phyloP scores from a whole-genome alignment of 805 yeast genomes.

The Yamadazyma laniorum region DNA sequence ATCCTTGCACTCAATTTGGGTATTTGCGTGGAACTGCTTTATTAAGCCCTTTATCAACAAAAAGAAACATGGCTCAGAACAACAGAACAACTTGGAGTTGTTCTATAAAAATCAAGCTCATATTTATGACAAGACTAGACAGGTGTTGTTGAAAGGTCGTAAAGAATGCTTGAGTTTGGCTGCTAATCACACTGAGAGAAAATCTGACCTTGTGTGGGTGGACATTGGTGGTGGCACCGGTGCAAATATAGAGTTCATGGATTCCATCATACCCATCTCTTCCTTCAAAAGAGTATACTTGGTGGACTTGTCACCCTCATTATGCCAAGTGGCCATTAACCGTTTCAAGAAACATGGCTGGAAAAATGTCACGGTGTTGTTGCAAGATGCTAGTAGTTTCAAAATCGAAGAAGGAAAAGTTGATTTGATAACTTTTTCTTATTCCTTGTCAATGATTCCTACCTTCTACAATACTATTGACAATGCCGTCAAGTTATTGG shows the following conservation, averaged over 20 bases:
- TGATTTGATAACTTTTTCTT: constrained; percentile 76
- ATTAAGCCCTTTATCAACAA: constrained; percentile 51
- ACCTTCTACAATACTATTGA: constrained; percentile 77
- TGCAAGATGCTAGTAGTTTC: constrained; percentile 77
- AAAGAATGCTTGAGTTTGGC: constrained; percentile 61
- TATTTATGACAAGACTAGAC: constrained; percentile 72
- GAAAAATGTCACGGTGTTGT: constrained; percentile 63
- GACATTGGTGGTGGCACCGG: constrained; percentile 91
- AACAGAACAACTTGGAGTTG: constrained; percentile 61
- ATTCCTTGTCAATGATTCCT: constrained; percentile 84
- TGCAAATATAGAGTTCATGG: constrained; percentile 75
- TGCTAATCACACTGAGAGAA: constrained; percentile 49
- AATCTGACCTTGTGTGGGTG: constrained; percentile 59
- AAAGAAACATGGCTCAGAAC: constrained; percentile 27
- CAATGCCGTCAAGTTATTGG: constrained; percentile 53
- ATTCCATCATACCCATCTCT: constrained; percentile 46
- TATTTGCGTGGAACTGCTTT: constrained; percentile 52
- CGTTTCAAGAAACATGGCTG: constrained; percentile 46
- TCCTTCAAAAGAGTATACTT: constrained; percentile 66
- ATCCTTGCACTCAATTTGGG: constrained; percentile 19
- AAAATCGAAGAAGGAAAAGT: constrained; percentile 47
- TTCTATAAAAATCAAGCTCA: constrained; percentile 78
- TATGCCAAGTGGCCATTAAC: constrained; percentile 67
- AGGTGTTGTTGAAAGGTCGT: constrained; percentile 66
- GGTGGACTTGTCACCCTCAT: constrained; percentile 74